phyloP scores from a whole-genome alignment of 176 grass and related monocot species.

The Zoysia japonica region DNA sequence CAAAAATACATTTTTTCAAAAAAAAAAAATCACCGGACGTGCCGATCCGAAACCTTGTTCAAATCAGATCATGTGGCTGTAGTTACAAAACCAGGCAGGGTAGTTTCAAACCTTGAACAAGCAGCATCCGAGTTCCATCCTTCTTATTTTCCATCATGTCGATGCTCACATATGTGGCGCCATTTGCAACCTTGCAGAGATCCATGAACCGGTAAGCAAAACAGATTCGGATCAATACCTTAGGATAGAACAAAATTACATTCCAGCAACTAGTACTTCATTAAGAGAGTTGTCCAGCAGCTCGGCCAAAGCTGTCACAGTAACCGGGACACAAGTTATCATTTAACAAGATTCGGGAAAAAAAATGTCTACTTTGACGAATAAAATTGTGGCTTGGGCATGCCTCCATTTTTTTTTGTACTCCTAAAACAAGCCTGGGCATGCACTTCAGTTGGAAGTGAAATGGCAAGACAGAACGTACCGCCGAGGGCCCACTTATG shows the following conservation, averaged over 20 bases:
- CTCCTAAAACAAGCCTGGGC: background rate
- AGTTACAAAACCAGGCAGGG: background rate
- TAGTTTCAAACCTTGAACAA: slow-evolving; percentile 77
- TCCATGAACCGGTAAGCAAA: slow-evolving; percentile 29
- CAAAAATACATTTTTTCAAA: background rate
- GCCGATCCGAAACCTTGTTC: background rate
- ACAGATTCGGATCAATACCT: background rate
- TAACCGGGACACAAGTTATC: slow-evolving; percentile 29
- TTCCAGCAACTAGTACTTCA: slow-evolving; percentile 49
- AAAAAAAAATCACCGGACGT: background rate
- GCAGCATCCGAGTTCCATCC: slow-evolving; percentile 65
- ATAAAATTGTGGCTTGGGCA: background rate
- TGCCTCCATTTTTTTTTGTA: background rate
- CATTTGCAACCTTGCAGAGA: slow-evolving; percentile 73
- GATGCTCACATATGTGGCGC: slow-evolving; percentile 92
- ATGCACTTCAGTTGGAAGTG: no score
- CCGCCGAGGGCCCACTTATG: slow-evolving; percentile 99
- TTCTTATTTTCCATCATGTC: slow-evolving; percentile 66
- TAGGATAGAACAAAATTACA: slow-evolving; percentile 27
- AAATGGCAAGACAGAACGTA: slow-evolving; percentile 42
- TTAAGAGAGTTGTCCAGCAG: slow-evolving; percentile 94
- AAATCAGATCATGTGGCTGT: background rate
- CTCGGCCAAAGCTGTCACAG: slow-evolving; percentile 81
- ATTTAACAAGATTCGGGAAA: slow-evolving; percentile 14
- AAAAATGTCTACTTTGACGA: background rate